These are phyloP conservation scores for Raphanus hybrid DNA, from an alignment of 441 rosid genomes.

Conservation along the genomic window DNA sequence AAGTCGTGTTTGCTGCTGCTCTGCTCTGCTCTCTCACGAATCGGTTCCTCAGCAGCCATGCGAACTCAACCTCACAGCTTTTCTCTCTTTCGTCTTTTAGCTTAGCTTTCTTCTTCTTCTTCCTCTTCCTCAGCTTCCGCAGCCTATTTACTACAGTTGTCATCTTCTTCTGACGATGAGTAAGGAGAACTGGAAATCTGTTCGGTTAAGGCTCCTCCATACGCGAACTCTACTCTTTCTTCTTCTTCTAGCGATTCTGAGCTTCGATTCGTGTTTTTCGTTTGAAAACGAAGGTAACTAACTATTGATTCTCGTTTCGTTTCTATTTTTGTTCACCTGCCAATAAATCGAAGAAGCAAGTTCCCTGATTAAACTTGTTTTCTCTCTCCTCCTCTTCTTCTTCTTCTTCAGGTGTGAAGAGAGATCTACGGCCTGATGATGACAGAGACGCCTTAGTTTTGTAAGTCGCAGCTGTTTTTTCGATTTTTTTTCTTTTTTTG, in stretches of 20 bases:
- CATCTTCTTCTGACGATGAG: slow-evolving; percentile 14
- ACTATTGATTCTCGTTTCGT: neutral
- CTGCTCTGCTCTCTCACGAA: slow-evolving; percentile 8
- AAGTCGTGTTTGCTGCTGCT: slow-evolving; percentile 28
- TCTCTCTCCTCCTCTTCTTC: no score
- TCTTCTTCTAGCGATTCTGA: slow-evolving; percentile 33
- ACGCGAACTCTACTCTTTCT: neutral
- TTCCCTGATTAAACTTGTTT: slow-evolving; percentile 8
- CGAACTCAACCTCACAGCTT: slow-evolving; percentile 34
- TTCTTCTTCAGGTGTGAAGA: slow-evolving; percentile 26
- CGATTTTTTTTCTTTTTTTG: neutral
- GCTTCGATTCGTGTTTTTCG: slow-evolving; percentile 37
- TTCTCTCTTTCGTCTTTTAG: slow-evolving; percentile 15
- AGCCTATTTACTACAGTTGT: no score
- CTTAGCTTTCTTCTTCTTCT: slow-evolving; percentile 7
- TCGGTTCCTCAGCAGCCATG: slow-evolving; percentile 36
- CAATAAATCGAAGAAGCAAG: neutral
- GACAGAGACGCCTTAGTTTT: slow-evolving; percentile 13
- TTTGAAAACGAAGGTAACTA: slow-evolving; percentile 19
- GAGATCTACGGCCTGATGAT: slow-evolving; percentile 11
- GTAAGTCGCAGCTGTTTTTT: slow-evolving; percentile 31
- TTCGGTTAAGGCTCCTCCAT: slow-evolving; percentile 37
- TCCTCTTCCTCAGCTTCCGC: slow-evolving; percentile 2
- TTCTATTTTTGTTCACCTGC: neutral
- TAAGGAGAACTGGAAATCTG: slow-evolving; percentile 29